A percentile compares a stretch with the other conserved stretches of the same genome.
Conservation (phyloP, 257 asterid species). For the Orobanche coerulescens region DNA sequence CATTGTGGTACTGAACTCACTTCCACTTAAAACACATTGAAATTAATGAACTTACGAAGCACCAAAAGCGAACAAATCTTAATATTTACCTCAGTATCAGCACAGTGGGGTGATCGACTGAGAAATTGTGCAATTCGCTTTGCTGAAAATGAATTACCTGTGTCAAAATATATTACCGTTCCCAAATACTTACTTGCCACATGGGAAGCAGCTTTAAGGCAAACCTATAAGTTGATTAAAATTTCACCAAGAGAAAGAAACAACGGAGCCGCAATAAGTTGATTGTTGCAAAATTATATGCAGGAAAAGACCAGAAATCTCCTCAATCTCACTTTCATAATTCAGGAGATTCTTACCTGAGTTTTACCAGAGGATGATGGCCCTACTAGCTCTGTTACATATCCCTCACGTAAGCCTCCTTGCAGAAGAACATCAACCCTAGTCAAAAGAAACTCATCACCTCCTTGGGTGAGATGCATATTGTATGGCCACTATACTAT, state of each 20-base stretch:
- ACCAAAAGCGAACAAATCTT: neutral
- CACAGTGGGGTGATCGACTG: conserved; percentile 30
- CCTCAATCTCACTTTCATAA: neutral
- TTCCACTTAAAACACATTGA: neutral
- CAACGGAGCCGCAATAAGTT: conserved; percentile 5
- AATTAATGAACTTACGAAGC: conserved; percentile 9
- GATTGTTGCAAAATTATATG: conserved; percentile 3
- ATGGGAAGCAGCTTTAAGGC: conserved; percentile 63
- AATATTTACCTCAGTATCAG: conserved; percentile 37
- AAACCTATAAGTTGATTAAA: conserved; percentile 35
- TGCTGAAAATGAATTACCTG: conserved; percentile 79
- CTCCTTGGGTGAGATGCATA: conserved; percentile 7
- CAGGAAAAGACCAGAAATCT: conserved; percentile 1
- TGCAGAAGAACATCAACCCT: conserved; percentile 71
- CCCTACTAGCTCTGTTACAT: conserved; percentile 80
- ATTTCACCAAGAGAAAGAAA: conserved; percentile 2
- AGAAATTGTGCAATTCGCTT: conserved; percentile 63
- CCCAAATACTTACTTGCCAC: conserved; percentile 44
- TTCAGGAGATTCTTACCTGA: conserved; percentile 43
- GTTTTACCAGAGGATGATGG: conserved; percentile 91
- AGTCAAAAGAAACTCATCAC: conserved; percentile 17
- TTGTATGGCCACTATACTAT: conserved; percentile 8
- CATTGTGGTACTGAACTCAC: neutral
- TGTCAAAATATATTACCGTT: conserved; percentile 62
- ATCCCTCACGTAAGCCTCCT: conserved; percentile 66